Evolutionary conservation across 495 filamentous ascomycete species (phyloP).

Genomic region (Ascobolus immersus): DNA sequence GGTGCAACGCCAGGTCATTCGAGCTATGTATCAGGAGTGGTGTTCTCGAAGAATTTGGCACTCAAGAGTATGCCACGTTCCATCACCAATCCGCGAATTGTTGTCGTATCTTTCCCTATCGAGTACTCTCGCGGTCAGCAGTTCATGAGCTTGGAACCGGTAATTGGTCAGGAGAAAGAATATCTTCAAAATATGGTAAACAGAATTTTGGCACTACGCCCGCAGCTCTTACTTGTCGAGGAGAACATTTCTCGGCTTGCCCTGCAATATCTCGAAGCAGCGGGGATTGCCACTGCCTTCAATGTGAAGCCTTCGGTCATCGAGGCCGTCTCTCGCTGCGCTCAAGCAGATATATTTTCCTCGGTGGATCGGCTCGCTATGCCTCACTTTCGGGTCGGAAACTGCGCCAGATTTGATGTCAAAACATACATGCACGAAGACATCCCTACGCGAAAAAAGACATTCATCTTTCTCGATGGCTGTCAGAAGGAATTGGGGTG

Average conservation of each 20-base stretch:
- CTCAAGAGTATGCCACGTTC: conserved; percentile 84
- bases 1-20: conserved; percentile 78
- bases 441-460: conserved; percentile 52
- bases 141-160: conserved; percentile 93
- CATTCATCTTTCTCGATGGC: conserved; percentile 84
- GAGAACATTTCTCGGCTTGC: conserved; percentile 78
- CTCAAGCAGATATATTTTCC: conserved; percentile 71
- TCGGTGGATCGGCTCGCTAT: conserved; percentile 86
- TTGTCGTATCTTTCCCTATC: conserved; percentile 84
- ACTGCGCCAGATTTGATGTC: conserved; percentile 67
- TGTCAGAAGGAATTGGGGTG: conserved; percentile 84
- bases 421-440: conserved; percentile 73
- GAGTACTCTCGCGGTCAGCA: conserved; percentile 92
- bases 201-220: conserved; percentile 63
- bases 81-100: conserved; percentile 58
- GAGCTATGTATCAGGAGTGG: conserved; percentile 77
- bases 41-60: conserved; percentile 90
- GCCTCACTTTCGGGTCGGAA: conserved; percentile 50
- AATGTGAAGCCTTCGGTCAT: conserved; percentile 92
- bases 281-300: conserved; percentile 72
- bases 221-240: conserved; percentile 65
- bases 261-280: conserved; percentile 60
- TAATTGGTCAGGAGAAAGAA: conserved; percentile 90
- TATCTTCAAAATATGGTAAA: conserved; percentile 81
- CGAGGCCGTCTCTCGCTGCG: conserved; percentile 76